Base-by-base conservation (phyloP, 1,284 basidiomycete species). In the Ceratobasidium sp. region DNA sequence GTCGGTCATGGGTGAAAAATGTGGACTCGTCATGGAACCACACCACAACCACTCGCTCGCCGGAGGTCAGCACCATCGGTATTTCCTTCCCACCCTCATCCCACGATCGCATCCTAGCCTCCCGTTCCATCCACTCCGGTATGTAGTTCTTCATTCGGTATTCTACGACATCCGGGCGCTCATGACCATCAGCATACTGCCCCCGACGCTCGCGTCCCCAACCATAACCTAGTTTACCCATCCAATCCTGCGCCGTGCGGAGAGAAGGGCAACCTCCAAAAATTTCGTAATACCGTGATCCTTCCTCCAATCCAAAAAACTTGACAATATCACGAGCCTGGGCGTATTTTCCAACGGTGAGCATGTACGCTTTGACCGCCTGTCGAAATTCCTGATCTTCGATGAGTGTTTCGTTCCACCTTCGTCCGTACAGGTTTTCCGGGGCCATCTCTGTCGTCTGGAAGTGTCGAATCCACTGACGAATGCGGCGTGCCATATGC, bases 1-100 rank as follows among this genome's bases (percentile, higher is more conserved):
- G 54, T 0, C 79, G 79, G 71, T 87, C 85, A 80, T 85, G 83
- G 26, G 80, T 82, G 80, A 83, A 84, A 74, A 85, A 86, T 11
- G 84, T 86, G 1, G 83, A 85, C 78, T 86, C 82, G 78, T 86
- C 82, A 65, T 86, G 85, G 13, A 83, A 78, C 65, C 78, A 65
- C 2, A 65, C 47, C 2, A 79, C 63, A 28, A 64, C 49, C 51
- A 45, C 37, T 10, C 37, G 31, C 42, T 79, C 79, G 1, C 80
- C 76, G 42, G 23, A 42, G 47, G 83, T 79, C 8, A 80, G 39
- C 39, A 42, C 37, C 17, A 56, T 56, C 0, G 35, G 42, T 42
- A 49, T 58, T 42, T 61, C 39, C 28, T 33, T 49, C 23, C 63
- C 63, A 13, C 61, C 42, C 23, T 31, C 2, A 28, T 56, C 28